Evolutionary conservation across 257 asterid species (phyloP), one percentile per base, ranked within the genome.

Genomic region (Misopates orontium): DNA sequence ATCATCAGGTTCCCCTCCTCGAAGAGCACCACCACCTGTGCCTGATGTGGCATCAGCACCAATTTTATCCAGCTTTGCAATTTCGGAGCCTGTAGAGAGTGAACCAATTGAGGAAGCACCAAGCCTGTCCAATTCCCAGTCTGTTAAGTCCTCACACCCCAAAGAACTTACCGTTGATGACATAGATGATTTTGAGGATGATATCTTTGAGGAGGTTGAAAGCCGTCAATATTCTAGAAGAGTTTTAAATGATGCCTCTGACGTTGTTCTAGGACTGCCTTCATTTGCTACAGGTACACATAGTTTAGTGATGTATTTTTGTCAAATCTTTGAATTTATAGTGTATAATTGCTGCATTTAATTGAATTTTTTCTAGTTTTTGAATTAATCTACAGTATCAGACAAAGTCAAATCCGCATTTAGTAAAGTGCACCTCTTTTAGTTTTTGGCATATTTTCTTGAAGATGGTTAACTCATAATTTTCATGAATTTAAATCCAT

Each of bases 201-300:
- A 87, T 66, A 39, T 77, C 73, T 22, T 92, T 50, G 87, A 79
- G 24, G 95, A 83, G 81, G 80, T 76, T 76, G 92, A 86, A 72
- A 83, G 88, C 69, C 89, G 60, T 51, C 77, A 87, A 71, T 93
- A 93, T 80, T 90, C 99, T 68, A 84, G 99, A 80, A 86, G 99
- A 75, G 95, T 87, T 80, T 80, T 88, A 49, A 87, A 90, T 82
- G 99, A 90, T 75, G 95, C 99, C 54, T 81, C 92, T 68, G 97
- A 90, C 78, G 87, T 93, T 77, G 92, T 81, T 47, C 74, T 84
- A 41, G 87, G 77, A 73, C 78, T 93, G 85, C 92, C 97, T 52
- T 79, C 95, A 42, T 90, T 93, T 80, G 79, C 86, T 52, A 84
- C 99, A 53, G 97, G 99, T 88, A 76, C 69, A 78, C 64, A 55